Base-by-base conservation (phyloP, 345 rosid species). In the Cardamine chenopodiifolia region DNA sequence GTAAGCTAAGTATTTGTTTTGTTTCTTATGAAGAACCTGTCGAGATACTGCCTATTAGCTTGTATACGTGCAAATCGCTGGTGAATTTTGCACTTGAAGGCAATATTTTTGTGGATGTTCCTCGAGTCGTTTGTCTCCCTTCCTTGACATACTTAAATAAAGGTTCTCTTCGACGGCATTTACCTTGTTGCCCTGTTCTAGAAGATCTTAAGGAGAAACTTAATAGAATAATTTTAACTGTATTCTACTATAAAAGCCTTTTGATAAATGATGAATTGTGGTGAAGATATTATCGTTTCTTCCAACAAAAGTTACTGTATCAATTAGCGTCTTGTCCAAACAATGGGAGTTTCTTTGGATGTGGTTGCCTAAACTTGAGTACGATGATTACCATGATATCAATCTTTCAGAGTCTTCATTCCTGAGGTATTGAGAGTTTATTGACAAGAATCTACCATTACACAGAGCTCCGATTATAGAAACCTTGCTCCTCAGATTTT, bases 341-440 rank as follows among this genome's bases (percentile, higher is more conserved):
- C 14, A 15, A n/a, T 62, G 67, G 53, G 15, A 40, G 67, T 62
- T 62, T 40, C 37, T 62, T 8, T 62, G 67, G 67, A 62, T 23
- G 53, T 26, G 53, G 52, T 13, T 2, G 9, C 22, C 67, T 23
- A 42, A 62, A 4, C 67, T 62, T 1, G 52, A 62, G 13, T 22
- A 2, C 32, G 2, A 13, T 23, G 32, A 53, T 52, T 23, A 6
- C 57, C 1, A 12, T 2, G 28, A 17, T 8, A 4, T 1, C 0
- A 3, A 4, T 26, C 2, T 28, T 4, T 3, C n/a, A n/a, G n/a
- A n/a, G n/a, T n/a, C n/a, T 57, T 10, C 62, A 57, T 8, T 18
- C 7, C 28, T 2, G 1, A 9, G 7, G 20, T 45, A 7, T 56
- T 3, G 39, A 5, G 37, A 12, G 0, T 29, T 56, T 15, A 15